These are phyloP conservation scores for Chlorella sp. DNA, from an alignment of 139 green algal species.

Conservation along the genomic window DNA sequence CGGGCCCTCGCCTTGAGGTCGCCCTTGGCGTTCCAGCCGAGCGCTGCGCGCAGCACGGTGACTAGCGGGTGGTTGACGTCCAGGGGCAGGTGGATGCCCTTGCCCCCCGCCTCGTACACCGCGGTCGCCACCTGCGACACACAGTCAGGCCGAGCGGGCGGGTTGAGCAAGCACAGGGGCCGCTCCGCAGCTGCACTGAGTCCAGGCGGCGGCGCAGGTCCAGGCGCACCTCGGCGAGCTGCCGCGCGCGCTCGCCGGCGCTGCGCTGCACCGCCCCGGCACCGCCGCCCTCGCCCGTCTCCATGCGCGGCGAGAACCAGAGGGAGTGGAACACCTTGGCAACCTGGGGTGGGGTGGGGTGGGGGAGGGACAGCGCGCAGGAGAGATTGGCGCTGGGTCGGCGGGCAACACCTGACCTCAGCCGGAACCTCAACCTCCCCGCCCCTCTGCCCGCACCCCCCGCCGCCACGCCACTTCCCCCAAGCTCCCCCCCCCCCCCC, in stretches of 20 bases:
- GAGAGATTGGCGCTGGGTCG: too few species aligned
- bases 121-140: conserved; percentile 39
- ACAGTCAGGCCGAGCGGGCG: too few species aligned
- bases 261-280: conserved; percentile 22
- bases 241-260: conserved; percentile 27
- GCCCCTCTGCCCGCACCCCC: too few species aligned
- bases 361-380: too few species aligned
- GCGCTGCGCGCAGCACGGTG: conserved; percentile 29
- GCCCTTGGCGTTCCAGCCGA: conserved; percentile 6
- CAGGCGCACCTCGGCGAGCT: conserved; percentile 58
- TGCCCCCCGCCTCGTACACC: conserved; percentile 42
- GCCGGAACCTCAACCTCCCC: too few species aligned
- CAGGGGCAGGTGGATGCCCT: conserved; percentile 62
- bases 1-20: conserved; percentile 21
- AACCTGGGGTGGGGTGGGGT: too few species aligned
- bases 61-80: conserved; percentile 58
- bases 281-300: neutral
- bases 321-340: conserved; percentile 57
- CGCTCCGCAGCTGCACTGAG: too few species aligned
- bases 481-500: too few species aligned
- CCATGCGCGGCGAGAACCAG: conserved; percentile 47
- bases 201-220: too few species aligned
- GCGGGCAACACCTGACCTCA: too few species aligned
- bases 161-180: too few species aligned
- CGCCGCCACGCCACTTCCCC: too few species aligned